Percentiles rank a stretch among this genome's conserved stretches.
Conservation (phyloP, 306 rosid genomes). For the Sicyos baderoa region DNA sequence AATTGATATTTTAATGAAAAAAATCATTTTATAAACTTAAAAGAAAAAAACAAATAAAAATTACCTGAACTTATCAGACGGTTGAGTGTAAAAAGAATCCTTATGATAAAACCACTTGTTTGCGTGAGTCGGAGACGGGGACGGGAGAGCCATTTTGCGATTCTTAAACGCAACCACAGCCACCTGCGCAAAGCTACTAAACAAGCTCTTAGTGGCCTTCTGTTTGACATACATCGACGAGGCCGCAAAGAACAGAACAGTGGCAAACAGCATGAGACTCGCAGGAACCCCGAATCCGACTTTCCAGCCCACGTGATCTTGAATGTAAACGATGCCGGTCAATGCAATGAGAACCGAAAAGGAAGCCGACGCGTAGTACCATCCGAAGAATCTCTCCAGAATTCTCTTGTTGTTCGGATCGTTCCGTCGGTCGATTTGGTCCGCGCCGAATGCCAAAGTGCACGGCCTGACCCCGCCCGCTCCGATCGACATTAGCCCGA, state of each 20-base stretch:
- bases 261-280: slow-evolving; percentile 44
- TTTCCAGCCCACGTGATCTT: slow-evolving; percentile 55
- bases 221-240: slow-evolving; percentile 44
- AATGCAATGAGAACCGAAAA: slow-evolving; percentile 36
- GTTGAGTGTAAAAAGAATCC: slow-evolving; percentile 39
- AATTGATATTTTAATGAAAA: too few species aligned
- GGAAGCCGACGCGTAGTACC: slow-evolving; percentile 50
- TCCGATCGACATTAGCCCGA: slow-evolving; percentile 45
- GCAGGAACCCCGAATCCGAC: slow-evolving; percentile 65
- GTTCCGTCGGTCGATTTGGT: slow-evolving; percentile 37
- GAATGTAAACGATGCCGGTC: slow-evolving; percentile 43
- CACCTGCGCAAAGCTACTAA: slow-evolving; percentile 44
- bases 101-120: slow-evolving; percentile 28
- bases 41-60: not conserved
- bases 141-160: slow-evolving; percentile 31
- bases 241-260: slow-evolving; percentile 36
- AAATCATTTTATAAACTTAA: too few species aligned
- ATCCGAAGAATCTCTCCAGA: slow-evolving; percentile 50
- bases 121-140: not conserved
- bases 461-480: slow-evolving; percentile 52
- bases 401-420: slow-evolving; percentile 37
- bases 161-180: slow-evolving; percentile 42
- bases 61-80: slow-evolving; percentile 56
- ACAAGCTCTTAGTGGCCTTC: slow-evolving; percentile 41
- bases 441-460: slow-evolving; percentile 58